Conservation (phyloP, 176 grass and related monocot species). For the Bothriochloa decipiens region DNA sequence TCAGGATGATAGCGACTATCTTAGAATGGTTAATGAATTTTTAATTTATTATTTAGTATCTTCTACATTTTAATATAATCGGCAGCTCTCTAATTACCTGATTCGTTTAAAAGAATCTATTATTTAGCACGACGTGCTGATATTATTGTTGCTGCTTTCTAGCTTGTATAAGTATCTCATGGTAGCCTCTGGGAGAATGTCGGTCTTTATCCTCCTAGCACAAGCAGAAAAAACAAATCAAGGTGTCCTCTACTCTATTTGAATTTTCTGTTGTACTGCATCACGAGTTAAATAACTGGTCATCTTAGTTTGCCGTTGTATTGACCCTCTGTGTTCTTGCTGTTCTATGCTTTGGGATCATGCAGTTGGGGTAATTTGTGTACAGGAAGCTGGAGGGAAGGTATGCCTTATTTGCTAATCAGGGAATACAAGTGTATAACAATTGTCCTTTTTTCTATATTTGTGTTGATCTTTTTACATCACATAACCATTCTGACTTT, state of each 20-base stretch:
- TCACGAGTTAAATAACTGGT: constrained; percentile 25
- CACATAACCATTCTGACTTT: background rate
- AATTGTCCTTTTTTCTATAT: too few relatives aligned
- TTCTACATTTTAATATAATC: too few relatives aligned
- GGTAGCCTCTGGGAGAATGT: constrained; percentile 81
- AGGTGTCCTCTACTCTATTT: constrained; percentile 60
- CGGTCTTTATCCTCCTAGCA: constrained; percentile 67
- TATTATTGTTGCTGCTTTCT: constrained; percentile 39
- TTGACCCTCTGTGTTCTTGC: constrained; percentile 31
- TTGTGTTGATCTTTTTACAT: background rate
- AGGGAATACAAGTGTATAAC: too few relatives aligned
- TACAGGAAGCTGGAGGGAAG: constrained; percentile 79
- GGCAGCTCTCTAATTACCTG: too few relatives aligned
- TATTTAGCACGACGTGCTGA: background rate
- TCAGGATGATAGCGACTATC: too few relatives aligned
- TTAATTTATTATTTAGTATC: background rate
- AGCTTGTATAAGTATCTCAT: constrained; percentile 94
- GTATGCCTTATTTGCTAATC: constrained; percentile 37
- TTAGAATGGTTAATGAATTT: background rate
- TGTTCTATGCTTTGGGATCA: too few relatives aligned
- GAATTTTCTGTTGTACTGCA: constrained; percentile 23
- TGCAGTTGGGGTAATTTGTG: constrained; percentile 82
- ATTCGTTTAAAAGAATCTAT: too few relatives aligned
- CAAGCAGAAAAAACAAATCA: constrained; percentile 69
- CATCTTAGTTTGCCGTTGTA: background rate